Evolutionary conservation across 495 filamentous ascomycete genomes (phyloP), one percentile per base, ranked within the genome.

Genomic region (Glutinoglossum americanum): DNA sequence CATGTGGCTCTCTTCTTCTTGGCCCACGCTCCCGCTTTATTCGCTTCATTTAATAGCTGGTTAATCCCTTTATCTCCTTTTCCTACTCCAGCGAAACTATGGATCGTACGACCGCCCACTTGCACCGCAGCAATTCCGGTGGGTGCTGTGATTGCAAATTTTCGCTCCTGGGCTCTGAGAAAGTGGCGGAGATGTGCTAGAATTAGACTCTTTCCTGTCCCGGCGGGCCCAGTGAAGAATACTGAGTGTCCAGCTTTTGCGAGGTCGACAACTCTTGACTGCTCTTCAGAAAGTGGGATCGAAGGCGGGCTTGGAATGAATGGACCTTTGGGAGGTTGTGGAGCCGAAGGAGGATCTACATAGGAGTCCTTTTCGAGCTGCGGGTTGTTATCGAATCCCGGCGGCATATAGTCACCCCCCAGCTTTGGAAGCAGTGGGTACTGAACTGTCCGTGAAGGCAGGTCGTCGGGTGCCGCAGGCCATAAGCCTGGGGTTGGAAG

Each of bases 61-160:
- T 37, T 0, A 10, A 58, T n/a, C 21, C 62, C 51, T 10, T 59
- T 66, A 0, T 63, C 58, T n/a, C 64, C 64, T 28, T 57, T 59
- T 19, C 65, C 65, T 26, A 65, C 56, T 4, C 62, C 57, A 21
- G 60, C 60, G 58, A 60, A 67, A 27, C 62, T 65, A 44, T 67
- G 55, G 53, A 67, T 67, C 3, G 65, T 67, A n/a, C n/a, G 27
- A 9, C 65, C 65, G 3, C 39, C 45, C 48, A 67, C 11, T 11
- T 35, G 32, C 32, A 35, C 32, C 32, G 32, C 32, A 35, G 32
- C 32, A 57, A 54, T 48, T 5, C 64, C 65, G 6, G 65, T 67
- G 11, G 65, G 66, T 23, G 66, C 66, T 11, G 66, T 67, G 48
- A 65, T 19, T 1, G 54, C 60, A 26, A 51, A 60, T 19, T 30